These are phyloP conservation scores for Wickerhamomyces chambardii DNA, from an alignment of 805 yeast species.

Conservation along the genomic window DNA sequence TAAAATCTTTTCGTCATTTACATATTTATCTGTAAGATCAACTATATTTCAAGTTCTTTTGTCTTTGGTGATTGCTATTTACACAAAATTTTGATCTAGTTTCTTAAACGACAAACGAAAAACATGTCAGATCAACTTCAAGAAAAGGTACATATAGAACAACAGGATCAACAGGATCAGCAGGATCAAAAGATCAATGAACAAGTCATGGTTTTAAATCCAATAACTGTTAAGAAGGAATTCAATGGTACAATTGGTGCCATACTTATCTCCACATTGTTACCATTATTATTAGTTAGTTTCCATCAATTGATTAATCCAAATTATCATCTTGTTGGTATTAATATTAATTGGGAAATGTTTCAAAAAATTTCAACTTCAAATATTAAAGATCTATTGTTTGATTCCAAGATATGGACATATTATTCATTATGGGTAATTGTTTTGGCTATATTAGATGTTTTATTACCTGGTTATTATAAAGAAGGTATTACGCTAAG, in stretches of 20 bases:
- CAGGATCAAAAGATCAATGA: no score
- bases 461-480: constrained; percentile 53
- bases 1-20: no score
- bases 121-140: no score
- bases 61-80: no score
- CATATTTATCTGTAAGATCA: no score
- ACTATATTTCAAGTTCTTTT: no score
- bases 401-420: constrained; percentile 44
- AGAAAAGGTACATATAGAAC: no score
- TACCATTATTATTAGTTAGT: constrained; percentile 55
- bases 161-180: no score
- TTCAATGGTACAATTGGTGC: constrained; percentile 80
- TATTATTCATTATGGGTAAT: constrained; percentile 70
- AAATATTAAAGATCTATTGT: constrained; percentile 18
- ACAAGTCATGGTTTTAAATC: constrained; percentile 41
- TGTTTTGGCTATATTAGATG: constrained; percentile 53
- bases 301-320: constrained; percentile 59
- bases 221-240: constrained; percentile 61
- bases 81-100: no score
- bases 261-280: constrained; percentile 46
- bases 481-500: constrained; percentile 63
- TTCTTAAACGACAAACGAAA: no score
- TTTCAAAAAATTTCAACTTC: constrained; percentile 29
- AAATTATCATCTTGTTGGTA: constrained; percentile 41
- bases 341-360: constrained; percentile 29